Evolutionary conservation across 257 asterid species (phyloP), one percentile per base, ranked within the genome.

Genomic region (Petrea volubilis): DNA sequence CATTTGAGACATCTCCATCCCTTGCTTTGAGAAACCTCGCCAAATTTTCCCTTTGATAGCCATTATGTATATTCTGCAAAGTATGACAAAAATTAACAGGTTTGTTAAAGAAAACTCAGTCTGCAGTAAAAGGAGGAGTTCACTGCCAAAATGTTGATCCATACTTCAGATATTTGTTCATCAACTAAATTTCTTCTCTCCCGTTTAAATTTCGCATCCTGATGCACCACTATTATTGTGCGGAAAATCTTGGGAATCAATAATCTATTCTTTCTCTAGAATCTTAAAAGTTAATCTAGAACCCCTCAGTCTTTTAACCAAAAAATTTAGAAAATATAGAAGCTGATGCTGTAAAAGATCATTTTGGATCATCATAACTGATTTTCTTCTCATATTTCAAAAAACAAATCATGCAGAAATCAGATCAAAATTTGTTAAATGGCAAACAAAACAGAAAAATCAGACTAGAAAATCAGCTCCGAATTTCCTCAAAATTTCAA

Each of bases 21-120:
- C 98, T 87, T 75, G 96, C 98, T 81, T 86, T 89, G 51, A 93
- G 96, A 86, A 93, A 93, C 80, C 98, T 87, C 82, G 61, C 62
- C 74, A 90, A 80, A 60, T 81, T 75, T 75, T 84, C 97, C 59
- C 83, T 69, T 47, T 71, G 86, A 63, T 84, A 75, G 61, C 96
- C 98, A 60, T 86, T 85, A 79, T 85, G 93, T 56, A 93, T 65
- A 77, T 84, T 86, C 98, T 93, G 93, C 72, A 82, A 25, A 72
- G 64, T 20, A 69, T 13, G 33, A 43, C 53, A 20, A 36, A 40
- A 8, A 56, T 33, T 47, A 38, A 56, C 43, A 21, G 13, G 14
- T 44, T n/a, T n/a, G n/a, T 20, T 46, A 56, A 10, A 49, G 15
- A 20, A 5, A 73, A 20, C 1, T 24, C 60, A 28, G 12, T 20